Percentiles rank a stretch among this genome's conserved stretches.
phyloP scores from a whole-genome alignment of 1,139 yeast species.

The Lizanozyma gosingica region DNA sequence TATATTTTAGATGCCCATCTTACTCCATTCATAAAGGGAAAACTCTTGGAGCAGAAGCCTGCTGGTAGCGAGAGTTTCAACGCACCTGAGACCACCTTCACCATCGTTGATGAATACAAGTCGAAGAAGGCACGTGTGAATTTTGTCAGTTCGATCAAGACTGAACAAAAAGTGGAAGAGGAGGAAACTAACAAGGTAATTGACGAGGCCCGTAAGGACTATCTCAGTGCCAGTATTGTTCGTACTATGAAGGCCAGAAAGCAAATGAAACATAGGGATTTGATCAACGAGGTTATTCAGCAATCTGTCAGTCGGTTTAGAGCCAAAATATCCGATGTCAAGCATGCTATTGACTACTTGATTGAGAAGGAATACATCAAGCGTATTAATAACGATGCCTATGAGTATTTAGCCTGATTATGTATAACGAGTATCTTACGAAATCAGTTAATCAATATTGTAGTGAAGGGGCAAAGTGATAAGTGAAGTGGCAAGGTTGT shows the following conservation, averaged over 20 bases:
- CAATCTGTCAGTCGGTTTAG: constrained; percentile 80
- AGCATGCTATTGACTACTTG: constrained; percentile 75
- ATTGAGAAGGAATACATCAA: constrained; percentile 81
- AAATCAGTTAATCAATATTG: too few species aligned
- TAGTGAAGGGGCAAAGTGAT: too few species aligned
- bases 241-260: constrained; percentile 95
- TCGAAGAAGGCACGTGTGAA: constrained; percentile 80
- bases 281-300: constrained; percentile 82
- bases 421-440: too few species aligned
- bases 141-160: constrained; percentile 74
- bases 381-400: constrained; percentile 67
- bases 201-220: constrained; percentile 78
- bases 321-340: constrained; percentile 80
- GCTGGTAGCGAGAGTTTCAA: constrained; percentile 40
- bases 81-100: constrained; percentile 52
- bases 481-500: too few species aligned
- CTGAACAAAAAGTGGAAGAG: constrained; percentile 67
- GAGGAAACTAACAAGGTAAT: constrained; percentile 81
- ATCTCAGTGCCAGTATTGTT: constrained; percentile 87
- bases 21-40: constrained; percentile 70
- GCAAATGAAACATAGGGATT: constrained; percentile 64
- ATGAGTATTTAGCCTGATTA: constrained; percentile 64
- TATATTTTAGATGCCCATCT: constrained; percentile 68
- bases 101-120: constrained; percentile 73
- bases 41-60: constrained; percentile 60